Conservation (phyloP, 805 yeast species). For the Kluyveromyces wickerhamii region DNA sequence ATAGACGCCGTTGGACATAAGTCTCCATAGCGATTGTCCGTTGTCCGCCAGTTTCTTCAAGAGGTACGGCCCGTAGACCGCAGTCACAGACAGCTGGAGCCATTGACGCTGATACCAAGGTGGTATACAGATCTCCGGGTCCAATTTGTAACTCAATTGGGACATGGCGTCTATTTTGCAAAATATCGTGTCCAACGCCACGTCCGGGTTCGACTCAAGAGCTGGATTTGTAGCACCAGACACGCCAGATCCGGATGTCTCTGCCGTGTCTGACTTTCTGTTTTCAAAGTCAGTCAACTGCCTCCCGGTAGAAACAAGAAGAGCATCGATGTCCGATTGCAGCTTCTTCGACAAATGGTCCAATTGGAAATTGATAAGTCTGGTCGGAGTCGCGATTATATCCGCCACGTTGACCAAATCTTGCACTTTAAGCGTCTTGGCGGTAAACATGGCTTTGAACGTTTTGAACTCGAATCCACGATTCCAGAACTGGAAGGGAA, state of each 20-base stretch:
- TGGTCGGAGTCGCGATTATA: slow-evolving; percentile 1
- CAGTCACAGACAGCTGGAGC: slow-evolving; percentile 1
- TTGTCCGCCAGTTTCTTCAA: neutral
- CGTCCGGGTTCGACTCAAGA: no score
- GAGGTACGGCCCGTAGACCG: slow-evolving; percentile 3
- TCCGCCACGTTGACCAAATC: slow-evolving; percentile 1
- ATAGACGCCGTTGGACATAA: slow-evolving; percentile 25
- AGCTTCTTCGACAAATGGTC: slow-evolving; percentile 1
- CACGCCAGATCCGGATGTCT: no score
- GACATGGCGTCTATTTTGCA: neutral
- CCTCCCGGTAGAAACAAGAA: neutral
- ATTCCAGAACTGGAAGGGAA: slow-evolving; percentile 4
- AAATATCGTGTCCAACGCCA: neutral
- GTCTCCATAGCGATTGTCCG: slow-evolving; percentile 3
- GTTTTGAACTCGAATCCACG: neutral
- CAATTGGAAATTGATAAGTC: slow-evolving; percentile 1
- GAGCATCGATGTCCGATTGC: neutral
- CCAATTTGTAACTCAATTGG: neutral
- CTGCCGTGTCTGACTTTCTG: neutral
- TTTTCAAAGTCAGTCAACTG: slow-evolving; percentile 2
- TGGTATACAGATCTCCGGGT: neutral
- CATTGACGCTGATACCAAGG: slow-evolving; percentile 6
- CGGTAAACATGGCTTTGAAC: slow-evolving; percentile 4
- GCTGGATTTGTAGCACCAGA: no score
- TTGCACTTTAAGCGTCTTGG: slow-evolving; percentile 3